Conservation (phyloP, 306 rosid genomes). For the Psophocarpus tetragonolobus region DNA sequence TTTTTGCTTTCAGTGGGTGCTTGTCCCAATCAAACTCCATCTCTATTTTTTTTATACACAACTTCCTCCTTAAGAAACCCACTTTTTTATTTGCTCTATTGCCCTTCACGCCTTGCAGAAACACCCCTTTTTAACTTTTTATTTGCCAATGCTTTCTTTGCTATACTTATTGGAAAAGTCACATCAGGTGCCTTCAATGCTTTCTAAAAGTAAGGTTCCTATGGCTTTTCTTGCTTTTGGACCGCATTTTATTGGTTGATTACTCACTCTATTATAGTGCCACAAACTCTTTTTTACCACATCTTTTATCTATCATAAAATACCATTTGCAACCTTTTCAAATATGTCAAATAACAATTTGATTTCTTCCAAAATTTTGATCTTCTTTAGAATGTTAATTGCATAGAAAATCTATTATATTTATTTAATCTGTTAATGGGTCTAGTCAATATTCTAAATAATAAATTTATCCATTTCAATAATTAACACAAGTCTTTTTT, state of each 20-base stretch:
- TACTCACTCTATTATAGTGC: constrained; percentile 9
- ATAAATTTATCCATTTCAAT: no score
- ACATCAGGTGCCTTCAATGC: constrained; percentile 38
- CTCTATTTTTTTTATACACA: constrained; percentile 44
- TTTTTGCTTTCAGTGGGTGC: constrained; percentile 48
- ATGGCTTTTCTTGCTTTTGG: constrained; percentile 34
- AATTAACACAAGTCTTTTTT: no score
- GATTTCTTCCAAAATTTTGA: no score
- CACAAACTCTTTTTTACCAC: not conserved
- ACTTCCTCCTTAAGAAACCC: constrained; percentile 48
- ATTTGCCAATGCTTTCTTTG: not conserved
- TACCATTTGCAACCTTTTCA: no score
- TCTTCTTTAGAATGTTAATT: no score
- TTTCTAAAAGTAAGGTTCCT: constrained; percentile 42
- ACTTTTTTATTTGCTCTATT: constrained; percentile 27
- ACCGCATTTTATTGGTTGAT: constrained; percentile 23
- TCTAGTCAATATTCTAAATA: no score
- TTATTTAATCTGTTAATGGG: no score
- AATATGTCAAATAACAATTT: no score
- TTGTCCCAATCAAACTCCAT: constrained; percentile 57
- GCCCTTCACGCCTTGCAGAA: not conserved
- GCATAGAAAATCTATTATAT: no score
- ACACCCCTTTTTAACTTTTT: not conserved
- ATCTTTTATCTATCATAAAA: not conserved
- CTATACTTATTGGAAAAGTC: constrained; percentile 21